Percentiles rank a stretch among this genome's conserved stretches.
Evolutionary conservation across 2,329 filamentous ascomycete species (phyloP).

Genomic region (Elsinoe arachidis): DNA sequence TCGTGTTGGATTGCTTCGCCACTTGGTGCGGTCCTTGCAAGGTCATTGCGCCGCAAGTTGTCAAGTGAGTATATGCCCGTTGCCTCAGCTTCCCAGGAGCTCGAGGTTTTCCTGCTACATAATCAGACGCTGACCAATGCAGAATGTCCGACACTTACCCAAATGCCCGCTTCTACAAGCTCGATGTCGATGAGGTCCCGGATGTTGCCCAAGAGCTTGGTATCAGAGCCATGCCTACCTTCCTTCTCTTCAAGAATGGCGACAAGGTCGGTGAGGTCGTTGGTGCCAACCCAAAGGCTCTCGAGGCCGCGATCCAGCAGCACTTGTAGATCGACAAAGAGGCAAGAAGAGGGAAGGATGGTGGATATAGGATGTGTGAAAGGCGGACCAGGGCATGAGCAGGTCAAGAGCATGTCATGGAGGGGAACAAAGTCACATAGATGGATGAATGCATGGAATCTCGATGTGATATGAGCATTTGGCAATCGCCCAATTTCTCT

Average conservation of each 20-base stretch:
- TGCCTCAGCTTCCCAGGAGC: neutral
- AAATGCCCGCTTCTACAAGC: constrained; percentile 68
- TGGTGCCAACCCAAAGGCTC: constrained; percentile 67
- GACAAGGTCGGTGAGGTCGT: constrained; percentile 64
- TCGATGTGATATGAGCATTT: neutral
- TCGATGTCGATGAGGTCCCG: constrained; percentile 78
- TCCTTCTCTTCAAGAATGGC: constrained; percentile 74
- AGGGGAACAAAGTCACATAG: neutral
- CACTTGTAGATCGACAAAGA: constrained; percentile 17
- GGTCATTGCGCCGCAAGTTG: constrained; percentile 69
- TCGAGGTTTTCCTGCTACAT: neutral
- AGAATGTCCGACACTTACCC: constrained; percentile 54
- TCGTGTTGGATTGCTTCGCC: constrained; percentile 81
- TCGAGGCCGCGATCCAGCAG: constrained; percentile 46
- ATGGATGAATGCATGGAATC: neutral
- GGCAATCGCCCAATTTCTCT: too few relatives aligned
- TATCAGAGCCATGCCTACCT: constrained; percentile 88
- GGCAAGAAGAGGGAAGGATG: neutral
- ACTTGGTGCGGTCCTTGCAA: constrained; percentile 95
- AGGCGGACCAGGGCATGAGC: neutral
- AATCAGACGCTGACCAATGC: constrained; percentile 18
- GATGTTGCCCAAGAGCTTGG: constrained; percentile 68
- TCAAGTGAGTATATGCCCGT: constrained; percentile 42
- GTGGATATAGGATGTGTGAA: neutral
- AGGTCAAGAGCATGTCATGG: neutral